Percentiles rank a stretch among this genome's conserved stretches.
These are phyloP conservation scores for Pyracantha coccinea DNA, from an alignment of 331 rosid species.

Conservation along the genomic window DNA sequence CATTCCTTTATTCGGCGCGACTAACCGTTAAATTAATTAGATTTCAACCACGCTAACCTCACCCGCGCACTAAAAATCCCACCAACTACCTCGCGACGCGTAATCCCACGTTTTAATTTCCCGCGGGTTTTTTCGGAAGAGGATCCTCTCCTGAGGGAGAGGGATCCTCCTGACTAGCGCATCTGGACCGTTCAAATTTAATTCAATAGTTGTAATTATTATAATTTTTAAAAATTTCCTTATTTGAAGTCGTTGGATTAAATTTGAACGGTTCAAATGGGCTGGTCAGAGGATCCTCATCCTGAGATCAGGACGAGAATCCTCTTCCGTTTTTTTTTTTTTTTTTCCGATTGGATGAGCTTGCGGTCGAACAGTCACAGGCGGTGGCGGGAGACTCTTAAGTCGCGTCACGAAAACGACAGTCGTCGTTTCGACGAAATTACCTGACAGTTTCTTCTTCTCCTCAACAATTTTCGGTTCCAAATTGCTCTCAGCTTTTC, in stretches of 20 bases:
- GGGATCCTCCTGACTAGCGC: no score
- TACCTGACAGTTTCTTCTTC: background rate
- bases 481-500: background rate
- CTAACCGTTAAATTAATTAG: background rate
- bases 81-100: background rate
- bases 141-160: no score
- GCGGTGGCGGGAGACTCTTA: background rate
- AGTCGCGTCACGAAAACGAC: slow-evolving; percentile 7
- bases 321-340: no score
- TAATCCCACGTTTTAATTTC: background rate
- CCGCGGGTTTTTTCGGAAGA: background rate
- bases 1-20: background rate
- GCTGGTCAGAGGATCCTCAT: no score
- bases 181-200: no score
- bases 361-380: background rate
- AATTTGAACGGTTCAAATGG: no score
- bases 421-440: slow-evolving; percentile 14
- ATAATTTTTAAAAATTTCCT: no score
- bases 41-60: background rate
- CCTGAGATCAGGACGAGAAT: no score
- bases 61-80: background rate
- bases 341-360: background rate
- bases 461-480: background rate
- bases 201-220: no score
- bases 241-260: no score